Evolutionary conservation across 306 rosid genomes (phyloP), one percentile per base, ranked within the genome.

Genomic region (Rubus idaeus): DNA sequence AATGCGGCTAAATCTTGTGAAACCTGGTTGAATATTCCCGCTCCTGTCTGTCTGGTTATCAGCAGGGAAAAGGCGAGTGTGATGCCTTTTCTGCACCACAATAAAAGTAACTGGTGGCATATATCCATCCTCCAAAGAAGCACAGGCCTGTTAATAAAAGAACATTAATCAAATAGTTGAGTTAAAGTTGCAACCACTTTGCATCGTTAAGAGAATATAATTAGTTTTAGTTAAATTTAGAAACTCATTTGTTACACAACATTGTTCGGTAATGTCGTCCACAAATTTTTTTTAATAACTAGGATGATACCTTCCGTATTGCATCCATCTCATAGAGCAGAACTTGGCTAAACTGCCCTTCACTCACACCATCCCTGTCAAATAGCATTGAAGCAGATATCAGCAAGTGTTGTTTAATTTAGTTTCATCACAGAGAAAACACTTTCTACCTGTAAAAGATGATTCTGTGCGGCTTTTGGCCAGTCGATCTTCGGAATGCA

Each of bases 1-100:
- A 70, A 44, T 8, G 14, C 53, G 45, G 46, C 10, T 2, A 30
- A 79, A n/a, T 4, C 3, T 1, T 5, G 3, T 14, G 7, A 12
- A 81, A 93, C 96, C 99, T 87, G 97, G 97, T 42, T 76, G 82
- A 64, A 95, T 86, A 71, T 95, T 95, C 73, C 97, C 96, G 69
- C 97, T 92, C 49, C 1, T 75, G 55, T 95, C 99, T 0, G 75
- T 82, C 40, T 75, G 80, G 47, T 72, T 53, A 52, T 72, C 86
- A 1, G 6, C 44, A 0, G 98, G 90, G 45, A 91, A 93, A 18
- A 93, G 77, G 4, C 97, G 86, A 0, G 98, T 93, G 44, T 91
- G 96, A 8, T 93, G 97, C 52, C 98, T 83, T 73, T 91, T 93
- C 66, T 85, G 93, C 14, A 93, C 98, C 44, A 91, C 98, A 2